Conservation (phyloP, 1,284 basidiomycete genomes). For the Ustilago hordei region DNA sequence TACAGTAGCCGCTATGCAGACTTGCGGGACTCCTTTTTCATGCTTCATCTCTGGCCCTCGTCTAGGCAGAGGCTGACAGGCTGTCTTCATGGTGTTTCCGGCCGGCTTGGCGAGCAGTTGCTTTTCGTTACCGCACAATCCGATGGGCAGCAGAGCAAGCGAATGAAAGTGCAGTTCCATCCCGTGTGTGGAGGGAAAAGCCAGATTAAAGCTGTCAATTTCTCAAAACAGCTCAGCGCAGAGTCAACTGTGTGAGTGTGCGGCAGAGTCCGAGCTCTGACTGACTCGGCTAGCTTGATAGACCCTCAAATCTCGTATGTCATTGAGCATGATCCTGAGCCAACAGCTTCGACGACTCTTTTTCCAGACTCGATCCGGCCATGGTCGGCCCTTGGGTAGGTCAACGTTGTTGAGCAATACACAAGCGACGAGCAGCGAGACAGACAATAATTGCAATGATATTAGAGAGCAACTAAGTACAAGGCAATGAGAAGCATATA, state of each 20-base stretch:
- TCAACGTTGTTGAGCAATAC: too few relatives aligned
- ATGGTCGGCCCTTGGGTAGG: too few relatives aligned
- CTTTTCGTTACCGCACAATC: conserved; percentile 1
- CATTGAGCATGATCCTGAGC: conserved; percentile 9
- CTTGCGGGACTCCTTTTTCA: neutral
- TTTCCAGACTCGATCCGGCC: neutral
- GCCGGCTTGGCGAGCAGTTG: neutral
- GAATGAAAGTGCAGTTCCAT: conserved; percentile 3
- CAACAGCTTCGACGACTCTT: conserved; percentile 1
- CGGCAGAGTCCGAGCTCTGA: neutral
- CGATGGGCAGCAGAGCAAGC: neutral
- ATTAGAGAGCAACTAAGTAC: too few relatives aligned
- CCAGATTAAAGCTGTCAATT: neutral
- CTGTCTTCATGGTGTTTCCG: neutral
- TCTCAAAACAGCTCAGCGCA: neutral
- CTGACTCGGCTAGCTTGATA: neutral
- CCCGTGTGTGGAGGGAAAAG: neutral
- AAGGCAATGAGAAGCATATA: too few relatives aligned
- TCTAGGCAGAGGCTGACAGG: neutral
- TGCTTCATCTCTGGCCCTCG: neutral
- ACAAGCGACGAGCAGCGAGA: too few relatives aligned
- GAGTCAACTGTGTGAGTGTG: too few relatives aligned
- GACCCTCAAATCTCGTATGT: conserved; percentile 7
- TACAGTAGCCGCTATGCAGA: neutral
- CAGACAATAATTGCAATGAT: too few relatives aligned